Conservation (phyloP, 139 green algal genomes). For the Coelastrella sp. region DNA sequence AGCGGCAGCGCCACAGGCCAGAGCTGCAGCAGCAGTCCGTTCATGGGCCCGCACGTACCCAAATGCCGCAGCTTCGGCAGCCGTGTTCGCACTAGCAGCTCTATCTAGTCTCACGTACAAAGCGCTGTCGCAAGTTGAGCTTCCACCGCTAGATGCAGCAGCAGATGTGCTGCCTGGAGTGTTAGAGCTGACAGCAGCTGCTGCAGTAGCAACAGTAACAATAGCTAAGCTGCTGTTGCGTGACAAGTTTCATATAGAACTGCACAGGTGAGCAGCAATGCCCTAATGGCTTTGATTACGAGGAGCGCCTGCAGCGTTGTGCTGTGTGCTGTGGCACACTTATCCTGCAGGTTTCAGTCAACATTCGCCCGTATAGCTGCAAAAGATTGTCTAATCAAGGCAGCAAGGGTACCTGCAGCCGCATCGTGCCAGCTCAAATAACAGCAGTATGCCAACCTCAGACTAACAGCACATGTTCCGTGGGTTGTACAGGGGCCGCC, state of each 20-base stretch:
- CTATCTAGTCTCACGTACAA: background rate
- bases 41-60: no score
- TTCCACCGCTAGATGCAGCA: background rate
- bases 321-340: background rate
- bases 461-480: background rate
- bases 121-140: background rate
- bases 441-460: background rate
- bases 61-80: background rate
- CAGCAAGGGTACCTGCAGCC: background rate
- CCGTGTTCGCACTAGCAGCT: background rate
- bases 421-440: background rate
- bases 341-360: background rate
- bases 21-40: no score
- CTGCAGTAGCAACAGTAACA: background rate
- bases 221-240: background rate
- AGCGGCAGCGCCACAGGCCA: no score
- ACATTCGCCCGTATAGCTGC: no score
- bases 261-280: background rate
- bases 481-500: conserved; percentile 41
- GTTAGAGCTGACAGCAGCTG: background rate
- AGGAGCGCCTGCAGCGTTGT: background rate
- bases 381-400: no score
- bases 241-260: background rate
- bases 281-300: background rate
- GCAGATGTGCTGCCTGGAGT: background rate